Conservation (phyloP, 2,329 filamentous ascomycete genomes). For the Aspergillus vadensis region DNA sequence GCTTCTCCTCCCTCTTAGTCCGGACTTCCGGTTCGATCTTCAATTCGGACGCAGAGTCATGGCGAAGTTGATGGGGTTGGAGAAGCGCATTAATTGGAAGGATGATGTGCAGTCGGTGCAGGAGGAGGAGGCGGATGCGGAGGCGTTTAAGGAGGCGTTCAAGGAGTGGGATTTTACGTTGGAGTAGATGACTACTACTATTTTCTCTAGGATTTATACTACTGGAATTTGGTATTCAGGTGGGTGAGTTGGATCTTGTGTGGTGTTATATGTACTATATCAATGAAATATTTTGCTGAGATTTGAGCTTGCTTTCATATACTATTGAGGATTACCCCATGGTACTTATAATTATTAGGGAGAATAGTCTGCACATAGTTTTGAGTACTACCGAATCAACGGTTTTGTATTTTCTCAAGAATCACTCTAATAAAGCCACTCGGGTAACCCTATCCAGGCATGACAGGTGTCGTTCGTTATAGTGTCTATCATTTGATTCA, state of each 20-base stretch:
- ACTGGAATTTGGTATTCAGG: too few relatives aligned
- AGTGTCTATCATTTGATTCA: neutral
- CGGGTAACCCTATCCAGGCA: neutral
- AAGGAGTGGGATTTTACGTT: slow-evolving; percentile 82
- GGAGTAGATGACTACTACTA: slow-evolving; percentile 29
- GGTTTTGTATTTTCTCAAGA: neutral
- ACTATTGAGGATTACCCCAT: too few relatives aligned
- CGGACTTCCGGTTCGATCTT: slow-evolving; percentile 77
- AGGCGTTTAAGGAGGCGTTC: slow-evolving; percentile 78
- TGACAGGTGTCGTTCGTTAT: neutral
- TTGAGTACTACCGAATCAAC: neutral
- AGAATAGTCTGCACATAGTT: too few relatives aligned
- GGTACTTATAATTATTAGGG: too few relatives aligned
- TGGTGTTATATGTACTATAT: too few relatives aligned
- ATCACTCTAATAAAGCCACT: neutral
- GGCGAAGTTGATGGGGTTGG: slow-evolving; percentile 80
- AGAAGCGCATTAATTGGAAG: slow-evolving; percentile 79
- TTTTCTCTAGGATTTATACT: too few relatives aligned
- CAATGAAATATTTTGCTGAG: too few relatives aligned
- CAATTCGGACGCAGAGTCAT: slow-evolving; percentile 88
- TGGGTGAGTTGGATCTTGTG: too few relatives aligned
- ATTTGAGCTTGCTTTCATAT: too few relatives aligned
- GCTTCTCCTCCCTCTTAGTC: slow-evolving; percentile 72
- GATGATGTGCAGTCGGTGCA: slow-evolving; percentile 75
- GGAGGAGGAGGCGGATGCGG: slow-evolving; percentile 78